phyloP scores from a whole-genome alignment of 2,329 filamentous ascomycete genomes.

The Curvularia sp. region DNA sequence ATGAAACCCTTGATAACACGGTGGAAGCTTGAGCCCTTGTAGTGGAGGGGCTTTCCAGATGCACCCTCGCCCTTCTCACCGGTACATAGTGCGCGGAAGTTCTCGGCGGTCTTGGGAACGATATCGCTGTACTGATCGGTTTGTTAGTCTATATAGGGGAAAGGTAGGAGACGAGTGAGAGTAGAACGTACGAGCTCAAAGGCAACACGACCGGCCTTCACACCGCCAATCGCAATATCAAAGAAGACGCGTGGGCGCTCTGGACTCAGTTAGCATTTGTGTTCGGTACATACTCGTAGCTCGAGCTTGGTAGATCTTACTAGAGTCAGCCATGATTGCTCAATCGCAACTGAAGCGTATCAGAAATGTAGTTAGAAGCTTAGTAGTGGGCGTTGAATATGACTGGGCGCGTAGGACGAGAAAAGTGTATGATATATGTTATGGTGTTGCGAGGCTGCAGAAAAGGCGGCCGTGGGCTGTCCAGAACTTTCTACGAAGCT shows the following conservation, averaged over 20 bases:
- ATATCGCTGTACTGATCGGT: conserved; percentile 53
- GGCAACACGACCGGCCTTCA: conserved; percentile 75
- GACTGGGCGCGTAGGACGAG: not conserved
- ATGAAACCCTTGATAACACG: conserved; percentile 98
- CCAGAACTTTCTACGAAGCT: conserved; percentile 47
- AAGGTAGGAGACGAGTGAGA: not conserved
- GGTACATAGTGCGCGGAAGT: conserved; percentile 93
- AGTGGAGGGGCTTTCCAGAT: conserved; percentile 84
- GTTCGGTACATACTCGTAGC: not conserved
- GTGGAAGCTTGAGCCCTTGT: conserved; percentile 92
- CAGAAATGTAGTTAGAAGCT: not conserved
- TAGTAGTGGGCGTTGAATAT: not conserved
- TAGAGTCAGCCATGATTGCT: conserved; percentile 37
- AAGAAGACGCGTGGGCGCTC: conserved; percentile 87
- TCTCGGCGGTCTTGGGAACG: conserved; percentile 94
- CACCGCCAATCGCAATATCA: conserved; percentile 82
- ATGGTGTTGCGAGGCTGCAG: conserved; percentile 29
- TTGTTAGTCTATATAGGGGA: conserved; percentile 12
- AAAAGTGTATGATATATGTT: conserved; percentile 9
- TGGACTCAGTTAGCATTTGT: conserved; percentile 34
- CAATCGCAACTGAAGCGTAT: conserved; percentile 6
- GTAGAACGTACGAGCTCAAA: conserved; percentile 75
- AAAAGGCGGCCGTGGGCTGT: conserved; percentile 31
- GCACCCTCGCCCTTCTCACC: conserved; percentile 90
- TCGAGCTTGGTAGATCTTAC: conserved; percentile 21